phyloP scores from a whole-genome alignment of 768 basidiomycete genomes.

The Tylopilus sp. region DNA sequence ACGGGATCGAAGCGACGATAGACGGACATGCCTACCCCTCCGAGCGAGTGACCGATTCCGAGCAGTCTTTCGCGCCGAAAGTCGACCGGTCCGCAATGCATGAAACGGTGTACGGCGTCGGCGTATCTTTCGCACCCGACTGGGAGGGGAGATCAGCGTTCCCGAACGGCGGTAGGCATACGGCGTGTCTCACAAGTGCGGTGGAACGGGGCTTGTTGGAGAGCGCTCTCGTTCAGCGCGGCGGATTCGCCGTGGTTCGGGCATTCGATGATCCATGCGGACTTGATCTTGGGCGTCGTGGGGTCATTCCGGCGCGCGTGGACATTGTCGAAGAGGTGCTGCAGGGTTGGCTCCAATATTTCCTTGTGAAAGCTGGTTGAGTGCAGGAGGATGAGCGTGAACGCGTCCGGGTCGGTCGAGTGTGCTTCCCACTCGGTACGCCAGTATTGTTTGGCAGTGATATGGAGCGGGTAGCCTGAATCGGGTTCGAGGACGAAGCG shows the following conservation, averaged over 20 bases:
- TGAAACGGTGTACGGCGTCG: slow-evolving; percentile 53
- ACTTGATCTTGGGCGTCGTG: slow-evolving; percentile 22
- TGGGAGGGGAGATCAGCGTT: slow-evolving; percentile 21
- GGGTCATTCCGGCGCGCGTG: not conserved
- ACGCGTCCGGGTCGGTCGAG: slow-evolving; percentile 38
- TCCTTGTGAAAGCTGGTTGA: slow-evolving; percentile 76
- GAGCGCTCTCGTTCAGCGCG: slow-evolving; percentile 45
- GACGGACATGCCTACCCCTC: slow-evolving; percentile 59
- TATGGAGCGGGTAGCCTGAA: slow-evolving; percentile 43
- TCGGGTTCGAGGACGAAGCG: slow-evolving; percentile 37
- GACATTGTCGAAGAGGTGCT: slow-evolving; percentile 41
- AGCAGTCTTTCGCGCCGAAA: slow-evolving; percentile 51
- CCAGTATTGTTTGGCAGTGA: slow-evolving; percentile 60
- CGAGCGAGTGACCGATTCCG: slow-evolving; percentile 68
- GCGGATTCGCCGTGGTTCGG: slow-evolving; percentile 71
- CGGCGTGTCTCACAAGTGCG: slow-evolving; percentile 41
- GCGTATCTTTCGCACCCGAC: slow-evolving; percentile 68
- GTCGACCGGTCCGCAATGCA: slow-evolving; percentile 44
- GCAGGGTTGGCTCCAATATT: slow-evolving; percentile 63
- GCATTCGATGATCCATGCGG: slow-evolving; percentile 66
- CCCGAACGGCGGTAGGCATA: not conserved
- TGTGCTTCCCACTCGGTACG: slow-evolving; percentile 37
- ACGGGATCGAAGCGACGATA: not conserved
- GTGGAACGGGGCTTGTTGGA: slow-evolving; percentile 43
- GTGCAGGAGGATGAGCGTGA: slow-evolving; percentile 61